These are phyloP conservation scores for Coriaria nepalensis DNA, from an alignment of 306 rosid species.

Conservation along the genomic window DNA sequence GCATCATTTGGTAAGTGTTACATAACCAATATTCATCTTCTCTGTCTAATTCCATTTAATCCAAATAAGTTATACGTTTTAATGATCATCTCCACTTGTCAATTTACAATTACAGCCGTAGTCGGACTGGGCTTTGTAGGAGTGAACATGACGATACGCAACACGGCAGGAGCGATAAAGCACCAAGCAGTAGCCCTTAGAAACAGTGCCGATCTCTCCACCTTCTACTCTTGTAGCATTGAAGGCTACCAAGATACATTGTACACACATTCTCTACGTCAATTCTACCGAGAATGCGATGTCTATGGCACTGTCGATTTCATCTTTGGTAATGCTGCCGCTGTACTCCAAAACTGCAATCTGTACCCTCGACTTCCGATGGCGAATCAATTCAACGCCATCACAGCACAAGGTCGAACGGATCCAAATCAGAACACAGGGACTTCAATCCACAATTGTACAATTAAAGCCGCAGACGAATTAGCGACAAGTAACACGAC, in stretches of 20 bases:
- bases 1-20: conserved; percentile 62
- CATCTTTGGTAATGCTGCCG: conserved; percentile 92
- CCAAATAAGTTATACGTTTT: neutral
- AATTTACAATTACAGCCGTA: conserved; percentile 36
- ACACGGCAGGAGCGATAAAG: conserved; percentile 72
- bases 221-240: conserved; percentile 67
- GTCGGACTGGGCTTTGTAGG: conserved; percentile 50
- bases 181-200: conserved; percentile 75
- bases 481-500: conserved; percentile 17
- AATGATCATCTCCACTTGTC: neutral
- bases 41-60: neutral
- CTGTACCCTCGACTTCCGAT: conserved; percentile 69
- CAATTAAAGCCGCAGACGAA: conserved; percentile 43
- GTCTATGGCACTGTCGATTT: conserved; percentile 79
- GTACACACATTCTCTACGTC: conserved; percentile 62
- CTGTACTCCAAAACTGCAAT: conserved; percentile 71
- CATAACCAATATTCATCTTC: neutral
- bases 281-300: conserved; percentile 74
- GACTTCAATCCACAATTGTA: conserved; percentile 57
- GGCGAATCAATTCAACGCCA: conserved; percentile 75
- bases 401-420: conserved; percentile 79
- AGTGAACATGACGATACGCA: conserved; percentile 56
- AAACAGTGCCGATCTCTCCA: conserved; percentile 52
- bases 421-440: conserved; percentile 82
- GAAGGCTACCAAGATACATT: conserved; percentile 78